These are phyloP conservation scores for Blepharisma undulans DNA, from an alignment of 169 alveolate species.

Conservation along the genomic window DNA sequence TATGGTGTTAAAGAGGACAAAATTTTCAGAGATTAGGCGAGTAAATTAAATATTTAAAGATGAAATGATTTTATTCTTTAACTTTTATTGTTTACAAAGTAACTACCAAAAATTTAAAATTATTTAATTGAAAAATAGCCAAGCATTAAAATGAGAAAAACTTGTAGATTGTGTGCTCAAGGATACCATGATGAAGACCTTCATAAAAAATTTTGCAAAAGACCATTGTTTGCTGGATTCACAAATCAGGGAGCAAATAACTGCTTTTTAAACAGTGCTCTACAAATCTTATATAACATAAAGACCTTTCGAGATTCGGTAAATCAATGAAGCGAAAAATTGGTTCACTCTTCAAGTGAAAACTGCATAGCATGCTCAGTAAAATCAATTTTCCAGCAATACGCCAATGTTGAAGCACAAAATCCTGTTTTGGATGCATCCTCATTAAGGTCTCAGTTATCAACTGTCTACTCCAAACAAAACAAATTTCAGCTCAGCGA, in stretches of 20 bases:
- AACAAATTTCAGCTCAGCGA: neutral
- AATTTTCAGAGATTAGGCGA: too few relatives aligned
- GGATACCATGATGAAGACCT: neutral
- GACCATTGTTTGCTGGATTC: neutral
- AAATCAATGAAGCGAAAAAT: neutral
- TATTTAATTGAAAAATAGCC: neutral
- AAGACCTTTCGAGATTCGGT: slow-evolving; percentile 39
- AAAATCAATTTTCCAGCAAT: neutral
- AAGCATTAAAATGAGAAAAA: neutral
- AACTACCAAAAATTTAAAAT: too few relatives aligned
- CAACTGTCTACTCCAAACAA: neutral
- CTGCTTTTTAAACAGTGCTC: slow-evolving; percentile 63
- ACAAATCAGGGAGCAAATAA: slow-evolving; percentile 45
- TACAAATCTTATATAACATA: slow-evolving; percentile 60
- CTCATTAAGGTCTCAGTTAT: neutral
- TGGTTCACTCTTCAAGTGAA: neutral
- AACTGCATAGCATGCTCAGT: neutral
- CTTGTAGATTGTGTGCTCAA: neutral
- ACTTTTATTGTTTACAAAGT: too few relatives aligned
- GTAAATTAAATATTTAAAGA: too few relatives aligned
- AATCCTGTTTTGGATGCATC: neutral
- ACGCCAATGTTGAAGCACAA: neutral
- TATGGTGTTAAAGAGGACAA: neutral
- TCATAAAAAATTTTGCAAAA: neutral
- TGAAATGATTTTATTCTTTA: too few relatives aligned